Evolutionary conservation across 306 rosid species (phyloP).

Genomic region (Rubus idaeus): DNA sequence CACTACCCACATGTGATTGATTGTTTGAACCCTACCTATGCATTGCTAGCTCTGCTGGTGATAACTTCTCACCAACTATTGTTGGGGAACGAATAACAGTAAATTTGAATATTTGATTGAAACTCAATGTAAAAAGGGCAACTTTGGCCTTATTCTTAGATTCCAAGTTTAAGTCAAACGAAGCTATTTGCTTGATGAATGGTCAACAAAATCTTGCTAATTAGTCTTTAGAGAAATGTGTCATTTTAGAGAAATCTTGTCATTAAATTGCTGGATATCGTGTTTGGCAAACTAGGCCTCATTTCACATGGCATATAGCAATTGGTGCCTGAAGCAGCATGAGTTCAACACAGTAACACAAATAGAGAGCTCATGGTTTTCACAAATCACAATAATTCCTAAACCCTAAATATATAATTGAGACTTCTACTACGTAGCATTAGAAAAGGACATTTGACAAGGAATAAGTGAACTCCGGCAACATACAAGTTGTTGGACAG

Average conservation of each 20-base stretch:
- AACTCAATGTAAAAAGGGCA: neutral
- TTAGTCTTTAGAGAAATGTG: neutral
- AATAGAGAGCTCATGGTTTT: neutral
- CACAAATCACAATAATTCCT: neutral
- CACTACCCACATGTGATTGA: neutral
- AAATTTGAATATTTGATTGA: neutral
- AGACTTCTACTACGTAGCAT: no score
- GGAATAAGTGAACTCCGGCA: neutral
- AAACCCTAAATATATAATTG: no score
- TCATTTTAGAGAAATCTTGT: slow-evolving; percentile 1
- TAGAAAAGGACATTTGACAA: neutral
- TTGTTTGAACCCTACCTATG: neutral
- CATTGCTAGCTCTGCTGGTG: neutral
- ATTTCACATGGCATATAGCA: slow-evolving; percentile 7
- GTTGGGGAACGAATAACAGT: neutral
- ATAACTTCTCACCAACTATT: slow-evolving; percentile 9
- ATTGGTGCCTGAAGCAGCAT: slow-evolving; percentile 5
- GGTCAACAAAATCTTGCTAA: slow-evolving; percentile 12
- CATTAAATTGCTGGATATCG: slow-evolving; percentile 4
- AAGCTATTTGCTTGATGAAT: neutral
- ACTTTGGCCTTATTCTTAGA: neutral
- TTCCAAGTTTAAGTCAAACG: neutral
- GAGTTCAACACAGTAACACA: neutral
- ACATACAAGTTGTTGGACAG: neutral
- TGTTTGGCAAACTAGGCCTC: slow-evolving; percentile 18